A percentile compares a stretch with the other conserved stretches of the same genome.
phyloP scores from a whole-genome alignment of 2,329 filamentous ascomycete species.

The Furcasterigmium furcatum region DNA sequence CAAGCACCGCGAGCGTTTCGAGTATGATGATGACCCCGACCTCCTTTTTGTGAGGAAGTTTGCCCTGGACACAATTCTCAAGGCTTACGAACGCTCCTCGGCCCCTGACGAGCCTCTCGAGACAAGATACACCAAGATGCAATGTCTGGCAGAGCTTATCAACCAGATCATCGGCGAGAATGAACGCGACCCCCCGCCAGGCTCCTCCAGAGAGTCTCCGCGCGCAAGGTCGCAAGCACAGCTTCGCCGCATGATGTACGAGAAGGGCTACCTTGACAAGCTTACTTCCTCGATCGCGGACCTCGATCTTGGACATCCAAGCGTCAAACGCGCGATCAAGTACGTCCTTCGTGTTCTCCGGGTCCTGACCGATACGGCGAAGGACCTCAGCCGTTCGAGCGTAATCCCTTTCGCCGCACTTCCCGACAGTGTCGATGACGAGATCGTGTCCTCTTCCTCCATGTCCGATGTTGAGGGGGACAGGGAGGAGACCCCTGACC shows the following conservation, averaged over 20 bases:
- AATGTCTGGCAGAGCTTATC: conserved; percentile 88
- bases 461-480: conserved; percentile 84
- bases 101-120: conserved; percentile 77
- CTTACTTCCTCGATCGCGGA: conserved; percentile 91
- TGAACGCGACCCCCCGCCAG: conserved; percentile 51
- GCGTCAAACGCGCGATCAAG: conserved; percentile 91
- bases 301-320: conserved; percentile 90
- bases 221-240: conserved; percentile 68
- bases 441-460: conserved; percentile 83
- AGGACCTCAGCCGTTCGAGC: conserved; percentile 78
- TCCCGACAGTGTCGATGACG: conserved; percentile 73
- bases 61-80: conserved; percentile 88
- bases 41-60: conserved; percentile 92
- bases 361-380: conserved; percentile 81
- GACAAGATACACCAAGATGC: conserved; percentile 80
- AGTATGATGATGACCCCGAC: conserved; percentile 75
- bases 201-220: conserved; percentile 26
- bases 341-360: conserved; percentile 91
- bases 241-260: conserved; percentile 92
- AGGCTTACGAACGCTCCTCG: conserved; percentile 86
- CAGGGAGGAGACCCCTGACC: conserved; percentile 90
- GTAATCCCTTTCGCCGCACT: conserved; percentile 66
- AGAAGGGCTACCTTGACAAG: conserved; percentile 90
- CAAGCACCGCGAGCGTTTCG: conserved; percentile 53
- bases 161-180: conserved; percentile 85